A percentile compares a stretch with the other conserved stretches of the same genome.
These are phyloP conservation scores for Neurospora pannonica DNA, from an alignment of 495 filamentous ascomycete genomes.

Conservation along the genomic window DNA sequence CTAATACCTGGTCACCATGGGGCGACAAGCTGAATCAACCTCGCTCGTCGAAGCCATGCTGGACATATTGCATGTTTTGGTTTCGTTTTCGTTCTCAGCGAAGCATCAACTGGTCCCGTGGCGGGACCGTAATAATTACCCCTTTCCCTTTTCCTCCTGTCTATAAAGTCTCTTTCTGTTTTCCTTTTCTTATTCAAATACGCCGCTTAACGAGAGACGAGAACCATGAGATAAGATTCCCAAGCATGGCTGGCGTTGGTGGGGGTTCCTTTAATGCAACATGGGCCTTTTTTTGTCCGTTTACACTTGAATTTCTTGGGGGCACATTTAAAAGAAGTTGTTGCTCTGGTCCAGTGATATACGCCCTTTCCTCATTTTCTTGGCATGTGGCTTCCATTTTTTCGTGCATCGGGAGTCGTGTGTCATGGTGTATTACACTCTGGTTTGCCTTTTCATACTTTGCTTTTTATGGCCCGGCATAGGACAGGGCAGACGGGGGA, in stretches of 20 bases:
- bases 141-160: background rate
- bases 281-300: background rate
- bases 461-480: background rate
- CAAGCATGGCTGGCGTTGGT: slow-evolving; percentile 14
- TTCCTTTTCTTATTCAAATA: slow-evolving; percentile 2
- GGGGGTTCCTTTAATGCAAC: background rate
- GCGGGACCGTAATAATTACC: slow-evolving; percentile 1
- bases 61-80: slow-evolving; percentile 4
- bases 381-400: background rate
- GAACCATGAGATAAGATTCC: slow-evolving; percentile 9
- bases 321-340: background rate
- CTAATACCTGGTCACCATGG: background rate
- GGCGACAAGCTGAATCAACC: slow-evolving; percentile 1
- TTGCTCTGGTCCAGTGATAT: background rate
- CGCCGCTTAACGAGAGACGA: slow-evolving; percentile 11
- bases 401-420: background rate
- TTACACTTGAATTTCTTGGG: background rate
- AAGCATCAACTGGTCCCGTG: background rate
- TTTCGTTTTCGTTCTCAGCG: background rate
- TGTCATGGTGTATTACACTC: background rate
- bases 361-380: background rate
- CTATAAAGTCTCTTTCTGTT: slow-evolving; percentile 1
- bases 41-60: background rate
- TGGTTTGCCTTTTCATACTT: background rate
- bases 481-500: background rate